Evolutionary conservation across 2,329 filamentous ascomycete genomes (phyloP).

Genomic region (Aspergillus felis): DNA sequence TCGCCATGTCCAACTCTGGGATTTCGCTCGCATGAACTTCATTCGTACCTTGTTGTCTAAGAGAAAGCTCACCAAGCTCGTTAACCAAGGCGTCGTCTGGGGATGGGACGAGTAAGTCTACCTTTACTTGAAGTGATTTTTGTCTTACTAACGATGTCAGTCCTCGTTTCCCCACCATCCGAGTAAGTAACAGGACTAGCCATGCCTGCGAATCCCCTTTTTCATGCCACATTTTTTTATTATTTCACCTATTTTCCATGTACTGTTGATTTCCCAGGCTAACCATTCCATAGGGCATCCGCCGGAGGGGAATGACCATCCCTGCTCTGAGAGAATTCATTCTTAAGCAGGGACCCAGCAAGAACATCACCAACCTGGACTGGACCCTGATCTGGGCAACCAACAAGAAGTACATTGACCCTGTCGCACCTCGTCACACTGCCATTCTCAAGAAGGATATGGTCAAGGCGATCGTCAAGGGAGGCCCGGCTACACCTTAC

Average conservation of each 20-base stretch:
- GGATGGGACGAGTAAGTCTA: constrained; percentile 44
- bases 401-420: constrained; percentile 82
- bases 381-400: constrained; percentile 49
- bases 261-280: neutral
- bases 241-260: neutral
- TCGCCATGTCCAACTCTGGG: constrained; percentile 47
- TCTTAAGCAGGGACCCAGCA: constrained; percentile 47
- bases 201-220: neutral
- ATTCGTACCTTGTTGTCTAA: constrained; percentile 49
- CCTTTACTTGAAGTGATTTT: too few relatives aligned
- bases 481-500: constrained; percentile 59
- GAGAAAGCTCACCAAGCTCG: constrained; percentile 50
- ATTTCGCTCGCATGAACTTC: constrained; percentile 52
- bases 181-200: constrained; percentile 11
- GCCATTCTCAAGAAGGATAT: constrained; percentile 67
- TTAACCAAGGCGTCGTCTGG: constrained; percentile 46
- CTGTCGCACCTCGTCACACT: constrained; percentile 68
- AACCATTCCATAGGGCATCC: constrained; percentile 32
- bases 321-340: constrained; percentile 49
- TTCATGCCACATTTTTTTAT: neutral
- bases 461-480: constrained; percentile 67
- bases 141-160: neutral
- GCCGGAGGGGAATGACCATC: constrained; percentile 48
- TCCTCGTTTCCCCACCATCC: constrained; percentile 49
- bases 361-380: constrained; percentile 48